Evolutionary conservation across 2,329 filamentous ascomycete species (phyloP), one percentile per base, ranked within the genome.

Genomic region (Aspergillus brunneoviolaceus): DNA sequence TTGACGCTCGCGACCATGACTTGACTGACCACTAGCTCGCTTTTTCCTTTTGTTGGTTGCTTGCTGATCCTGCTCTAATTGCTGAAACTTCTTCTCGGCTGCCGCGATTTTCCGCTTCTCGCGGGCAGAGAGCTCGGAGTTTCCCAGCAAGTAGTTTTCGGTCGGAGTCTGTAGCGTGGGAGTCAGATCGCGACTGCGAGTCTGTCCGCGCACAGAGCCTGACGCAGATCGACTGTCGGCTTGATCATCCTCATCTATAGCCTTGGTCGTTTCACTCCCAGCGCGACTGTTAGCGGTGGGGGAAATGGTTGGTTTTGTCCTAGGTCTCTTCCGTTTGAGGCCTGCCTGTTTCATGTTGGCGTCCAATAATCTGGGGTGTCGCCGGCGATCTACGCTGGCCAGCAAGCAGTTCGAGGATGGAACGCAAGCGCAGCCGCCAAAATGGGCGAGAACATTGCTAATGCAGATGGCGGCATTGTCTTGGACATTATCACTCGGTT

Each of bases 41-140:
- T 87, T 84, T 70, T 82, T 85, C 72, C 82, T 83, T 64, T 79
- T 81, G 57, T 81, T 81, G 33, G 68, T 62, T 16, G 69, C 63
- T 59, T 82, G 79, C 65, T 84, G 83, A 61, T 87, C 83, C 51
- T 82, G 79, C 66, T 87, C 85, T 63, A 86, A 77, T 66, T 85
- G 81, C 63, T 85, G 81, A 63, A 87, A 87, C 60, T 87, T 81
- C 64, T 84, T 84, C 67, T 88, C 85, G 48, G 84, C 83, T 58
- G 85, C 84, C 57, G 85, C 84, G 51, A 88, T 79, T 72, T 88
- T 88, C 60, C 85, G 83, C 67, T 82, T 82, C 65, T 88, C 86
- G 5, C 86, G 81, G 62, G 84, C 85, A 2, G 86, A 87, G 62
- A 87, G 77, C 63, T 85, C 85, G 2, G 79, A 71, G 11, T 79